Conservation (phyloP, 352 stramenopile species). For the Plasmopara muralis region DNA sequence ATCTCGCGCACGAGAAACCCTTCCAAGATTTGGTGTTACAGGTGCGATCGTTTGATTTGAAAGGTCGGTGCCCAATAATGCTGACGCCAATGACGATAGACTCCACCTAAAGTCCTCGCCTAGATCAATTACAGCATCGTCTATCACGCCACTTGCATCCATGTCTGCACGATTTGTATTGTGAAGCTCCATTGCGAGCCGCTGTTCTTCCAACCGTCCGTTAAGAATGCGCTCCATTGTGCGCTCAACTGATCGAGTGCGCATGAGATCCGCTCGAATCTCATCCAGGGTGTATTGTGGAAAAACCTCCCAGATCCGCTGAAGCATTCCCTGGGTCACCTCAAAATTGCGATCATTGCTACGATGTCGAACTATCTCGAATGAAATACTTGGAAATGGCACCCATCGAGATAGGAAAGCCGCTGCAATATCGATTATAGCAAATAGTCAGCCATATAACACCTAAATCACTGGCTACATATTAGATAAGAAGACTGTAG, state of each 20-base stretch:
- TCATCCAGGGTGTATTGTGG: conserved; percentile 57
- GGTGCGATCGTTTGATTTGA: neutral
- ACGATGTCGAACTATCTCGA: conserved; percentile 66
- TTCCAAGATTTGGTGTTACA: neutral
- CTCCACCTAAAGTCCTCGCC: conserved; percentile 35
- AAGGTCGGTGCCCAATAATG: conserved; percentile 13
- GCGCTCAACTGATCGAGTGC: conserved; percentile 51
- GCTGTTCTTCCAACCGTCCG: conserved; percentile 38
- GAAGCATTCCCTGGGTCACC: conserved; percentile 66
- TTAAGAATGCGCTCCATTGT: conserved; percentile 72
- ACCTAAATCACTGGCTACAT: conserved; percentile 1
- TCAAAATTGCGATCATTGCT: conserved; percentile 24
- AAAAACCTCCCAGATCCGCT: conserved; percentile 71
- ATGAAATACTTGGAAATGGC: conserved; percentile 65
- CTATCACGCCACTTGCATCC: conserved; percentile 22
- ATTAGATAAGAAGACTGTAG: neutral
- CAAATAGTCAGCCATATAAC: conserved; percentile 8
- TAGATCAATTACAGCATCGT: conserved; percentile 31
- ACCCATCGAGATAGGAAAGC: conserved; percentile 65
- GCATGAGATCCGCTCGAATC: conserved; percentile 44
- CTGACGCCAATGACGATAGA: conserved; percentile 30
- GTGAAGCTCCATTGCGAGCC: conserved; percentile 20
- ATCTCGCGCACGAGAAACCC: neutral
- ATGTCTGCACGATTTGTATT: conserved; percentile 16
- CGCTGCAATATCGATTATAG: conserved; percentile 25